phyloP scores from a whole-genome alignment of 177 flowering plant species.

The Tripterygium wilfordii region DNA sequence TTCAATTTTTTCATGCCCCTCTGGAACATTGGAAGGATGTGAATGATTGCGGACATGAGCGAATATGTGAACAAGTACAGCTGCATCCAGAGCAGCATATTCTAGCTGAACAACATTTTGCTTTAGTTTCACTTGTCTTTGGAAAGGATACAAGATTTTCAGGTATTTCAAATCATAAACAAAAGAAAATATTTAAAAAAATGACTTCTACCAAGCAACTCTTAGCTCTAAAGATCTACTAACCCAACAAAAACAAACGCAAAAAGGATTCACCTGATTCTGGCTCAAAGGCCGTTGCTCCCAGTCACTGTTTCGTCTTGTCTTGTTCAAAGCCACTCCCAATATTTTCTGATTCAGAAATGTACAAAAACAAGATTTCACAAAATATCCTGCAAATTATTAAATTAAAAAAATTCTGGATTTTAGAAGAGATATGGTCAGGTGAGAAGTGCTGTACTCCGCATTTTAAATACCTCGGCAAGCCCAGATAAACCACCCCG shows the following conservation, averaged over 20 bases:
- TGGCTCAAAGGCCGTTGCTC: slow-evolving; percentile 82
- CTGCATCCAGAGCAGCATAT: slow-evolving; percentile 99
- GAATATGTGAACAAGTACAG: slow-evolving; percentile 83
- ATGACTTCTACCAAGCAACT: too few species aligned
- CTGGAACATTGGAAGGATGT: slow-evolving; percentile 29
- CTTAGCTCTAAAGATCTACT: too few species aligned
- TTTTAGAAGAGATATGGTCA: background rate
- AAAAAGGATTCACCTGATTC: slow-evolving; percentile 48
- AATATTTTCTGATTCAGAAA: slow-evolving; percentile 51
- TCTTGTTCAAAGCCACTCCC: slow-evolving; percentile 85
- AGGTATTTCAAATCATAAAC: background rate
- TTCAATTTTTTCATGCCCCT: slow-evolving; percentile 39
- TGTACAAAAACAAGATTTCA: background rate
- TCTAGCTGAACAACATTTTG: slow-evolving; percentile 59
- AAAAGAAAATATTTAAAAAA: too few species aligned
- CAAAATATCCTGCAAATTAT: too few species aligned
- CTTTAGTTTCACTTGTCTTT: slow-evolving; percentile 6
- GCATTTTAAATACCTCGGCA: slow-evolving; percentile 46
- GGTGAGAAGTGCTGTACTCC: too few species aligned
- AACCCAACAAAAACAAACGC: background rate
- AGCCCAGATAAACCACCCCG: slow-evolving; percentile 93
- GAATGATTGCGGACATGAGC: slow-evolving; percentile 47
- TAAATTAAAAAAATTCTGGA: too few species aligned
- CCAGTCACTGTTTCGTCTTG: slow-evolving; percentile 93
- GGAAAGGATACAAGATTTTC: too few species aligned